Percentiles rank a stretch among this genome's conserved stretches.
phyloP scores from a whole-genome alignment of 2,329 filamentous ascomycete species.

The Ceratocystis harringtonii region DNA sequence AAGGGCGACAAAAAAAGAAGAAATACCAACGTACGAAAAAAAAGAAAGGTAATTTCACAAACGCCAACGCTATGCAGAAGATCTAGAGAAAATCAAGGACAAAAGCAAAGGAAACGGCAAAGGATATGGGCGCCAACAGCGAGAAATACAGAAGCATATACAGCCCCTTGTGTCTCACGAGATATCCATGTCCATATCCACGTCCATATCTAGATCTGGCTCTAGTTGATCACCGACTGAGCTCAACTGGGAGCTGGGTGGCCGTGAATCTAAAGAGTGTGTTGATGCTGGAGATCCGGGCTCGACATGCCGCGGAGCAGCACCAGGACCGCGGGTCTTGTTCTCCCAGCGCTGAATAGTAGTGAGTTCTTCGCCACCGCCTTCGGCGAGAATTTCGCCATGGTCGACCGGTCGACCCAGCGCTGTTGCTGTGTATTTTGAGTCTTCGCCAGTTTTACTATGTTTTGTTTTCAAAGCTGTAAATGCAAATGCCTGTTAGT shows the following conservation, averaged over 20 bases:
- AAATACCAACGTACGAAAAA: slow-evolving; percentile 2
- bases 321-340: slow-evolving; percentile 23
- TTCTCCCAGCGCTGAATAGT: slow-evolving; percentile 53
- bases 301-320: slow-evolving; percentile 17
- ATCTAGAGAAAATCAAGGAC: slow-evolving; percentile 1
- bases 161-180: neutral
- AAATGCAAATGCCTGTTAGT: slow-evolving; percentile 14
- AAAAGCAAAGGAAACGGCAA: neutral
- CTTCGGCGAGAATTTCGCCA: slow-evolving; percentile 61
- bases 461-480: slow-evolving; percentile 79
- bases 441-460: slow-evolving; percentile 75
- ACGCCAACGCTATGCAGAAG: slow-evolving; percentile 32
- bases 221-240: slow-evolving; percentile 37
- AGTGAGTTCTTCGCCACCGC: slow-evolving; percentile 43
- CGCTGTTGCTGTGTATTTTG: slow-evolving; percentile 70
- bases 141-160: neutral
- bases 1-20: neutral
- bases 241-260: slow-evolving; percentile 41
- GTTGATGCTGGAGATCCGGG: neutral
- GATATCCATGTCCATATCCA: slow-evolving; percentile 27
- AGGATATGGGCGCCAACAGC: neutral
- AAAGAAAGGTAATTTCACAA: slow-evolving; percentile 17
- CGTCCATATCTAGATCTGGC: slow-evolving; percentile 30
- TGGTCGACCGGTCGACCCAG: slow-evolving; percentile 61
- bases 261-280: slow-evolving; percentile 26